These are phyloP conservation scores for Podospora comata DNA, from an alignment of 495 filamentous ascomycete genomes.

Conservation along the genomic window DNA sequence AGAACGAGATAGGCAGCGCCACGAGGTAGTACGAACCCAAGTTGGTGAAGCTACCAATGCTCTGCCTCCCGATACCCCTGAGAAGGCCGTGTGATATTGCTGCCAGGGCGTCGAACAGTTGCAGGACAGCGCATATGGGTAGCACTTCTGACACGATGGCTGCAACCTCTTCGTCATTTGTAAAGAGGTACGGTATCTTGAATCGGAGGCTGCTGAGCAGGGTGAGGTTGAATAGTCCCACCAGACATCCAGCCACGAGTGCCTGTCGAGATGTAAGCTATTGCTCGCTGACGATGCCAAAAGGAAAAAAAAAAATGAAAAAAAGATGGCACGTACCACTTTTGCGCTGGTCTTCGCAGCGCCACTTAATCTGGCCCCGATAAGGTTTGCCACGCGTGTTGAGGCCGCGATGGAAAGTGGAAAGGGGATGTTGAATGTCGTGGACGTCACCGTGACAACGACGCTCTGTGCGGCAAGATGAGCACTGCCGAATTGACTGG, in stretches of 20 bases:
- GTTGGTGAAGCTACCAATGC: slow-evolving; percentile 73
- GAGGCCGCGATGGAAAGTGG: slow-evolving; percentile 53
- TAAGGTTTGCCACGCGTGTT: slow-evolving; percentile 55
- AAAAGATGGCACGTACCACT: slow-evolving; percentile 40
- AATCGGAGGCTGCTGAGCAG: slow-evolving; percentile 52
- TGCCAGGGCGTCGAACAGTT: slow-evolving; percentile 74
- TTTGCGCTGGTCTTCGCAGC: slow-evolving; percentile 61
- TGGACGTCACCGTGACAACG: slow-evolving; percentile 45
- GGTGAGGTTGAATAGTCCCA: slow-evolving; percentile 68
- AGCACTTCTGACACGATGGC: slow-evolving; percentile 62
- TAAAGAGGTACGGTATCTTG: slow-evolving; percentile 69
- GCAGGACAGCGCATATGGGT: slow-evolving; percentile 72
- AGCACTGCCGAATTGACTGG: slow-evolving; percentile 62
- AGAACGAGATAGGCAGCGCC: slow-evolving; percentile 74
- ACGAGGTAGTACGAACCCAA: slow-evolving; percentile 76
- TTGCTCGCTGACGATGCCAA: neutral
- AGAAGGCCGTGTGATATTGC: slow-evolving; percentile 72
- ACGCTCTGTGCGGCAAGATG: slow-evolving; percentile 57
- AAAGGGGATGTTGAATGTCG: slow-evolving; percentile 56
- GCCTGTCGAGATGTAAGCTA: slow-evolving; percentile 13
- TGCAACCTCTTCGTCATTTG: slow-evolving; percentile 68
- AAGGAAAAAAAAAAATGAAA: neutral
- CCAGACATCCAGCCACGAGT: slow-evolving; percentile 38
- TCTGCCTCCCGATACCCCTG: slow-evolving; percentile 71
- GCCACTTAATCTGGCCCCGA: slow-evolving; percentile 59